phyloP scores from a whole-genome alignment of 805 yeast genomes.

The Tetrapisispora pingtungensis region DNA sequence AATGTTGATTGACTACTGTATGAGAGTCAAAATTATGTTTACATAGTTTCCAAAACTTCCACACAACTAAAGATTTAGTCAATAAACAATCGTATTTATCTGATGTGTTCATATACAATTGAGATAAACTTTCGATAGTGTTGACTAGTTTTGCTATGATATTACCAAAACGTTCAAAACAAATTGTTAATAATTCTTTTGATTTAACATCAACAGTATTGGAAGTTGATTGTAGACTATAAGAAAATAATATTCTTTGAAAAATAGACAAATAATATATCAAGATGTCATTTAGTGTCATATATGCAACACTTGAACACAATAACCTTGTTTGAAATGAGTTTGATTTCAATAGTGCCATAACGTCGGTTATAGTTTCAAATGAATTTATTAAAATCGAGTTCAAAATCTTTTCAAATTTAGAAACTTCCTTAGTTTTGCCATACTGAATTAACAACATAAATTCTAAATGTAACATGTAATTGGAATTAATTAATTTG shows the following conservation, averaged over 20 bases:
- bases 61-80: neutral
- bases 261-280: neutral
- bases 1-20: neutral
- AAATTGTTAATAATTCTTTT: neutral
- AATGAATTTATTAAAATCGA: slow-evolving; percentile 17
- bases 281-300: neutral
- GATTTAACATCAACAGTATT: neutral
- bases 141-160: neutral
- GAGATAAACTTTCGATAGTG: neutral
- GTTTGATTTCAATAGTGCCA: slow-evolving; percentile 3
- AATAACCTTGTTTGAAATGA: neutral
- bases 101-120: neutral
- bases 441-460: slow-evolving; percentile 22
- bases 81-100: neutral
- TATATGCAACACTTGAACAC: neutral
- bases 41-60: slow-evolving; percentile 4
- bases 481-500: slow-evolving; percentile 16
- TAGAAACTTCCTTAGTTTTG: slow-evolving; percentile 9
- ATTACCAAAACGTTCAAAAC: neutral
- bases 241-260: neutral
- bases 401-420: slow-evolving; percentile 11
- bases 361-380: slow-evolving; percentile 14
- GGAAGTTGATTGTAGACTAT: neutral
- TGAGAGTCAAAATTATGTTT: slow-evolving; percentile 1
- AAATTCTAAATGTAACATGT: slow-evolving; percentile 16